These are phyloP conservation scores for Striga asiatica DNA, from an alignment of 257 asterid genomes.

Conservation along the genomic window DNA sequence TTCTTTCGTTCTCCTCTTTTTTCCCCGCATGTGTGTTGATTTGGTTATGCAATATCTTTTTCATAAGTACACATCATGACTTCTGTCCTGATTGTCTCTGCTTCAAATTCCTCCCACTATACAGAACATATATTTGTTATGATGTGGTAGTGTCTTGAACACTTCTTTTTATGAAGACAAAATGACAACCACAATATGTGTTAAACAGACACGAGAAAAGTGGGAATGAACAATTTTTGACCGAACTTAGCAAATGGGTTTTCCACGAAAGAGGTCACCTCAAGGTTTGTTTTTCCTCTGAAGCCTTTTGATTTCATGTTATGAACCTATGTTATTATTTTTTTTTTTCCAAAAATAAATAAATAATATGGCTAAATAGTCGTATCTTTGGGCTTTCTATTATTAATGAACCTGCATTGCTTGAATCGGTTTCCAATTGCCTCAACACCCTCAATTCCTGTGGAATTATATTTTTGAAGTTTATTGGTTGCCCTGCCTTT, in stretches of 20 bases:
- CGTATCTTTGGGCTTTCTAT: not conserved
- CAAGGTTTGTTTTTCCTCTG: constrained; percentile 40
- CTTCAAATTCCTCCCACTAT: not conserved
- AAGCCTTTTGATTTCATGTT: constrained; percentile 1
- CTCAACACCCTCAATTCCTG: not conserved
- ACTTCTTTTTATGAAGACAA: not conserved
- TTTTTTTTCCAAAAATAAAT: too few species aligned
- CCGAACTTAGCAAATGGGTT: constrained; percentile 82
- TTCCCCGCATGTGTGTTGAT: not conserved
- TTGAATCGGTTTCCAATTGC: not conserved
- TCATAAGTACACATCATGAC: not conserved
- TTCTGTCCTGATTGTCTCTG: not conserved
- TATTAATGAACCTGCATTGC: not conserved
- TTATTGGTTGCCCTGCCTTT: not conserved
- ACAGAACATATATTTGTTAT: not conserved
- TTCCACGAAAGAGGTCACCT: constrained; percentile 91
- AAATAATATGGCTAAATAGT: constrained; percentile 9
- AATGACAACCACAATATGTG: constrained; percentile 12
- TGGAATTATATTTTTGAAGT: not conserved
- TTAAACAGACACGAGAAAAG: constrained; percentile 47
- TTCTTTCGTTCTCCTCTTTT: not conserved
- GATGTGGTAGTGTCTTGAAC: not conserved
- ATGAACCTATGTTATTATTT: not conserved
- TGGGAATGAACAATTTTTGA: constrained; percentile 70
- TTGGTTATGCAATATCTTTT: not conserved